Percentiles rank a stretch among this genome's conserved stretches.
Evolutionary conservation across 2,329 filamentous ascomycete species (phyloP).

Genomic region (Didymella exigua): DNA sequence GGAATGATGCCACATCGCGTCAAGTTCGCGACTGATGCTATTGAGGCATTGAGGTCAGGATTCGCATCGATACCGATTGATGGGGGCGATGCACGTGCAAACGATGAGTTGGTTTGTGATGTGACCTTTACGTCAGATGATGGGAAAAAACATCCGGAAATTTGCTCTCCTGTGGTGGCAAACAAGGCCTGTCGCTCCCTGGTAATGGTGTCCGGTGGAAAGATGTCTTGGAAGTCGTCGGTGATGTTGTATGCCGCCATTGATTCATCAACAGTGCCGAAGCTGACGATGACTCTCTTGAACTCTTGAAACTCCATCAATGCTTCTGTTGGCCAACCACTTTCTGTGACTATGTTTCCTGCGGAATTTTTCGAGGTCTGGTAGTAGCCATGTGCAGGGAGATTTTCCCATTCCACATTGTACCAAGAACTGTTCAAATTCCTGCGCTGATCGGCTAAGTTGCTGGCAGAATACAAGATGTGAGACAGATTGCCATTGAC

Average conservation of each 20-base stretch:
- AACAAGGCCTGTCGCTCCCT: conserved; percentile 38
- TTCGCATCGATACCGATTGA: conserved; percentile 24
- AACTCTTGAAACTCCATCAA: conserved; percentile 61
- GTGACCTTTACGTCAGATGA: conserved; percentile 50
- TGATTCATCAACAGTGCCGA: conserved; percentile 63
- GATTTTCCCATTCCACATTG: conserved; percentile 44
- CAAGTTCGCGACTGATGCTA: conserved; percentile 46
- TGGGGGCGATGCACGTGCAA: conserved; percentile 34
- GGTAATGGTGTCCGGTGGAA: conserved; percentile 54
- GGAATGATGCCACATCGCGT: conserved; percentile 67
- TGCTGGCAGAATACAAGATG: conserved; percentile 61
- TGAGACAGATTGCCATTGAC: conserved; percentile 56
- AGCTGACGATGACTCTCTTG: conserved; percentile 61
- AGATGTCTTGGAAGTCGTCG: conserved; percentile 59
- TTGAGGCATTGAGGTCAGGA: conserved; percentile 31
- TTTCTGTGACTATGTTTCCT: conserved; percentile 54
- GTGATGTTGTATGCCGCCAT: conserved; percentile 62
- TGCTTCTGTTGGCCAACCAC: conserved; percentile 69
- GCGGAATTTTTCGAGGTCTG: conserved; percentile 45
- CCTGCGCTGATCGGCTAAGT: conserved; percentile 57
- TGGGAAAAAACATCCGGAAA: conserved; percentile 61
- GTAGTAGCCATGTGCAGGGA: conserved; percentile 61
- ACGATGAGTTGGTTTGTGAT: conserved; percentile 57
- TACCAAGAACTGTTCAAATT: conserved; percentile 67
- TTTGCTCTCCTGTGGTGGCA: conserved; percentile 50